A percentile compares a stretch with the other conserved stretches of the same genome.
phyloP scores from a whole-genome alignment of 768 basidiomycete genomes.

The Termitomyces sp. region DNA sequence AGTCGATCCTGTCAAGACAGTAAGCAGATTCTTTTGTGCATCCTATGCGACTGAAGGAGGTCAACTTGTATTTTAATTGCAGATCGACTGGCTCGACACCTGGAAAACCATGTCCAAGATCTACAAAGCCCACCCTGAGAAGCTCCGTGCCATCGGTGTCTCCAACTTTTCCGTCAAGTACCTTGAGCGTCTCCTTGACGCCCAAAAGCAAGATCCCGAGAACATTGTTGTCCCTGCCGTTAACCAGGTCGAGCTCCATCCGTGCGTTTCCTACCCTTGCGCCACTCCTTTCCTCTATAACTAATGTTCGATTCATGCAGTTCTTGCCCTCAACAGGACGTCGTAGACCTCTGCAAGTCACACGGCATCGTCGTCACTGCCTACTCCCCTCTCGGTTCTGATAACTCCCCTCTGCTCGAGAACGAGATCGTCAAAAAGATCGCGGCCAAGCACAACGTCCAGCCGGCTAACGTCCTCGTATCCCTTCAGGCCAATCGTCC shows the following conservation, averaged over 20 bases:
- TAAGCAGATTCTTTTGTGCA: slow-evolving; percentile 9
- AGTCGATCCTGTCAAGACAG: slow-evolving; percentile 42
- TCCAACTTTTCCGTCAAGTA: slow-evolving; percentile 68
- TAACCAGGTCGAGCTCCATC: slow-evolving; percentile 78
- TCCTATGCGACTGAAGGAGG: not conserved
- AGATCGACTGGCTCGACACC: slow-evolving; percentile 65
- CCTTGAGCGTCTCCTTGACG: slow-evolving; percentile 51
- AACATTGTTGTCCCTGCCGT: slow-evolving; percentile 64
- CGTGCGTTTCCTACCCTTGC: slow-evolving; percentile 31
- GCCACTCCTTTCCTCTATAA: not conserved
- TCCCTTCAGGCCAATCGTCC: slow-evolving; percentile 69
- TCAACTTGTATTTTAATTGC: not conserved
- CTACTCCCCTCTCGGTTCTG: slow-evolving; percentile 76
- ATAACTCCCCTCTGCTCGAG: slow-evolving; percentile 58
- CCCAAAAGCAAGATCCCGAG: slow-evolving; percentile 18
- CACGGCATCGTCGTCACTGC: slow-evolving; percentile 71
- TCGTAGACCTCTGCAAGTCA: slow-evolving; percentile 52
- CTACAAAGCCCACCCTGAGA: slow-evolving; percentile 57
- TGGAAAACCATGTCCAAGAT: slow-evolving; percentile 77
- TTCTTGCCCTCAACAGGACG: slow-evolving; percentile 60
- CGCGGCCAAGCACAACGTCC: slow-evolving; percentile 53
- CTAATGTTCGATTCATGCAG: slow-evolving; percentile 17
- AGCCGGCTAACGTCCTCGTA: slow-evolving; percentile 62
- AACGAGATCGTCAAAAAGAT: slow-evolving; percentile 57
- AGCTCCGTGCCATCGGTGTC: slow-evolving; percentile 75